phyloP scores from a whole-genome alignment of 2,329 filamentous ascomycete species.

The Fusarium sp. region DNA sequence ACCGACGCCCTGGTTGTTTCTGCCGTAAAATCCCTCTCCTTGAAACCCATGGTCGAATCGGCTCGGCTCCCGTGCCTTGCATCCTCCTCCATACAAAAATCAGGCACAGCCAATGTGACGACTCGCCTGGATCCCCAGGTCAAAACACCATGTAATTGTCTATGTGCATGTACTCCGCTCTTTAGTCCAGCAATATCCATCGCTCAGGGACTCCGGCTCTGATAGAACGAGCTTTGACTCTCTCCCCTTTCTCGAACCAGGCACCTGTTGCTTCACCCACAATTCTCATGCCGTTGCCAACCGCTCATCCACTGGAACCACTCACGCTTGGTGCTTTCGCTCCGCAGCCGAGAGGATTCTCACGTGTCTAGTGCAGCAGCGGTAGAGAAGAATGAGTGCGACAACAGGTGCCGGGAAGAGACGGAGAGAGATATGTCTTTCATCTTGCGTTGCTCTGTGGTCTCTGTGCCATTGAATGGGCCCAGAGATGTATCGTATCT shows the following conservation, averaged over 20 bases:
- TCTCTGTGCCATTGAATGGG: slow-evolving; percentile 62
- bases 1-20: slow-evolving; percentile 3
- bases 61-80: background rate
- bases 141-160: background rate
- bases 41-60: slow-evolving; percentile 1
- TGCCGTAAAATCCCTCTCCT: background rate
- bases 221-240: slow-evolving; percentile 62
- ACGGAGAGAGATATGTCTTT: slow-evolving; percentile 44
- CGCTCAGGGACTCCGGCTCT: slow-evolving; percentile 66
- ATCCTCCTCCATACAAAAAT: background rate
- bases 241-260: slow-evolving; percentile 4
- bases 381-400: slow-evolving; percentile 3
- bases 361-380: slow-evolving; percentile 4
- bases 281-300: slow-evolving; percentile 1
- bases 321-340: slow-evolving; percentile 45
- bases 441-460: slow-evolving; percentile 68
- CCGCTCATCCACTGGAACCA: slow-evolving; percentile 12
- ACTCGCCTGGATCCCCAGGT: background rate
- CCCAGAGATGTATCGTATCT: slow-evolving; percentile 71
- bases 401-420: background rate
- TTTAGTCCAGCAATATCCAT: slow-evolving; percentile 69
- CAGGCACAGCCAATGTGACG: background rate
- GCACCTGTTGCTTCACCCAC: slow-evolving; percentile 34
- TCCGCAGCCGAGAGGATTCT: slow-evolving; percentile 39
- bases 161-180: slow-evolving; percentile 62